Conservation (phyloP, 495 filamentous ascomycete genomes). For the Cercophora sp. region DNA sequence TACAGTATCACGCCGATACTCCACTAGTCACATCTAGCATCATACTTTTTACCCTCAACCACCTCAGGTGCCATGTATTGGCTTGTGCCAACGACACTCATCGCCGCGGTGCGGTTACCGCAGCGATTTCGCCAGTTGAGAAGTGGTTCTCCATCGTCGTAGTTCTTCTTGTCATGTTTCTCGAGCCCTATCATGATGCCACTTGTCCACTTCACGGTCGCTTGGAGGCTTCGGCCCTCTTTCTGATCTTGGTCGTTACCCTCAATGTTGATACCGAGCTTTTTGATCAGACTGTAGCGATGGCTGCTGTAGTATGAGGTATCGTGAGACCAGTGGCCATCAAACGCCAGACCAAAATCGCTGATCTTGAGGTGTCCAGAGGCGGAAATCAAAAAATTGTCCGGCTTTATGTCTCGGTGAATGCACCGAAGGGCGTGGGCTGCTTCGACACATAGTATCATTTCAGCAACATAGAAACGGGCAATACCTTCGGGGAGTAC, state of each 20-base stretch:
- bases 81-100: conserved; percentile 89
- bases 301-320: conserved; percentile 79
- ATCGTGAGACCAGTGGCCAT: conserved; percentile 92
- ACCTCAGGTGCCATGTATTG: conserved; percentile 98
- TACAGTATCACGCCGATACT: conserved; percentile 89
- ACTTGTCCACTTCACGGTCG: conserved; percentile 44
- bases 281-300: conserved; percentile 68
- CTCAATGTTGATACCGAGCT: conserved; percentile 66
- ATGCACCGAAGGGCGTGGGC: conserved; percentile 84
- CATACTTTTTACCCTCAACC: conserved; percentile 75
- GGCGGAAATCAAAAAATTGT: conserved; percentile 88
- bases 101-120: conserved; percentile 68
- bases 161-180: conserved; percentile 43
- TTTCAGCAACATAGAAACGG: conserved; percentile 87
- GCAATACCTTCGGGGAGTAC: conserved; percentile 72
- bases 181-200: conserved; percentile 44
- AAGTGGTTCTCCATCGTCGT: conserved; percentile 48
- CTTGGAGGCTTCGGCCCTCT: conserved; percentile 47
- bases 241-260: conserved; percentile 71
- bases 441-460: conserved; percentile 92
- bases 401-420: conserved; percentile 92
- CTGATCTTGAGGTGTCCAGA: conserved; percentile 91
- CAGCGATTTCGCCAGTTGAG: conserved; percentile 75
- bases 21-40: conserved; percentile 95
- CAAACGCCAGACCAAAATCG: conserved; percentile 91